Evolutionary conservation across 208 protist genomes (phyloP).

Genomic region (Spongospora subterranea): DNA sequence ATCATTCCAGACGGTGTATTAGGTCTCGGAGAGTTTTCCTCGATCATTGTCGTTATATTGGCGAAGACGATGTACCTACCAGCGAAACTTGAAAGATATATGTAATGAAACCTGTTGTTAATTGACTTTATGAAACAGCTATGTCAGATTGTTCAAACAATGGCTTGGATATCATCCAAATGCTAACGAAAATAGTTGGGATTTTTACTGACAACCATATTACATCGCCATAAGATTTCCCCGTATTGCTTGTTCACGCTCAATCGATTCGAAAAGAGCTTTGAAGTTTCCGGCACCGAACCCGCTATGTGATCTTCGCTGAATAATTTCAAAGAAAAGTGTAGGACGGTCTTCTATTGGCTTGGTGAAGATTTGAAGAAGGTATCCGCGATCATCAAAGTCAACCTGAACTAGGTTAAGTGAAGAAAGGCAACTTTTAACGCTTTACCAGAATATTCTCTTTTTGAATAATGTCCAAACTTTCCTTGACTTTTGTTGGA

Average conservation of each 20-base stretch:
- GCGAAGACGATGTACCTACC: no score
- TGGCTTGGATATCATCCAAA: not conserved
- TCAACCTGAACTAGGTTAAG: constrained; percentile 78
- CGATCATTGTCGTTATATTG: no score
- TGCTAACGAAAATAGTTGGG: no score
- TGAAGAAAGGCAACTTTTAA: constrained; percentile 9
- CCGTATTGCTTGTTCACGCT: constrained; percentile 74
- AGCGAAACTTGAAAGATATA: no score
- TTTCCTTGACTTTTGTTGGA: constrained; percentile 71
- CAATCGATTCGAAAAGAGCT: constrained; percentile 79
- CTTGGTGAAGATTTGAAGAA: constrained; percentile 87
- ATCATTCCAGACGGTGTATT: no score
- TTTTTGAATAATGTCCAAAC: constrained; percentile 70
- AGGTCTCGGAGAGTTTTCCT: no score
- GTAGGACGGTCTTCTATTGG: constrained; percentile 83
- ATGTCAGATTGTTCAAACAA: no score
- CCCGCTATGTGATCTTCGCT: constrained; percentile 78
- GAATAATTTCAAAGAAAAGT: constrained; percentile 85
- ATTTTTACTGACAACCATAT: no score
- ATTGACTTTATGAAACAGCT: no score
- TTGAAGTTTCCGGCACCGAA: constrained; percentile 85
- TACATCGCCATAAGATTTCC: constrained; percentile 72
- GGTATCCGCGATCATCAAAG: constrained; percentile 79
- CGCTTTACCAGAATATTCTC: constrained; percentile 54
- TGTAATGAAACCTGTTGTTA: no score